Conservation (phyloP, 768 basidiomycete genomes). For the Mycena kentingensis region DNA sequence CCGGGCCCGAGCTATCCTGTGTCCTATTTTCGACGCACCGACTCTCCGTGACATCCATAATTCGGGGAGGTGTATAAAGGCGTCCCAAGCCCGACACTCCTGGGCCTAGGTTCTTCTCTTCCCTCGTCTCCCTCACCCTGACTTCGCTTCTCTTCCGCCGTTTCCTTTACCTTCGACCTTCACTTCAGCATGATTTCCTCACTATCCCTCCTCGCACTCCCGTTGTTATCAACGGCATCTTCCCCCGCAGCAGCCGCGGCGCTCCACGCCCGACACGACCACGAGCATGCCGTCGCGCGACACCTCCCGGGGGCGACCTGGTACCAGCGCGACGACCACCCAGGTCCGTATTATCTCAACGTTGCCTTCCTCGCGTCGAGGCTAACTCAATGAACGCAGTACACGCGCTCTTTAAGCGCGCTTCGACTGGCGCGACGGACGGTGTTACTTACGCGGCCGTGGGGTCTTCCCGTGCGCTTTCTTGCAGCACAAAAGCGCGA, state of each 20-base stretch:
- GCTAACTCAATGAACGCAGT: no score
- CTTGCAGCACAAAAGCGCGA: background rate
- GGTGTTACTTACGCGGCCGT: background rate
- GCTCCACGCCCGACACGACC: background rate
- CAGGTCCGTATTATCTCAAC: background rate
- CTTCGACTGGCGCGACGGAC: background rate
- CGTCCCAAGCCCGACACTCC: no score
- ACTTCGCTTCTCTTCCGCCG: background rate
- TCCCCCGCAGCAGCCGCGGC: background rate
- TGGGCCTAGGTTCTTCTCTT: no score
- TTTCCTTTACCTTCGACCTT: background rate
- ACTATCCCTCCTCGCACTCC: background rate
- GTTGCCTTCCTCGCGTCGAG: background rate
- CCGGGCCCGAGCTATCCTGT: no score
- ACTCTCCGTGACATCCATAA: no score
- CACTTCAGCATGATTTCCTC: background rate
- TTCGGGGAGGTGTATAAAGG: no score
- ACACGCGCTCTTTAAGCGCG: constrained; percentile 2
- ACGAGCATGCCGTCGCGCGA: background rate
- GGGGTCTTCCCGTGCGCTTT: background rate
- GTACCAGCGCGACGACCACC: constrained; percentile 1
- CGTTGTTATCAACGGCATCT: background rate
- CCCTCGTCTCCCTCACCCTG: background rate
- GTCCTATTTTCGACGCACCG: no score
- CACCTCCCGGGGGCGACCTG: background rate